Base-by-base conservation (phyloP, 441 rosid genomes). In the Syzygium syzygioides region DNA sequence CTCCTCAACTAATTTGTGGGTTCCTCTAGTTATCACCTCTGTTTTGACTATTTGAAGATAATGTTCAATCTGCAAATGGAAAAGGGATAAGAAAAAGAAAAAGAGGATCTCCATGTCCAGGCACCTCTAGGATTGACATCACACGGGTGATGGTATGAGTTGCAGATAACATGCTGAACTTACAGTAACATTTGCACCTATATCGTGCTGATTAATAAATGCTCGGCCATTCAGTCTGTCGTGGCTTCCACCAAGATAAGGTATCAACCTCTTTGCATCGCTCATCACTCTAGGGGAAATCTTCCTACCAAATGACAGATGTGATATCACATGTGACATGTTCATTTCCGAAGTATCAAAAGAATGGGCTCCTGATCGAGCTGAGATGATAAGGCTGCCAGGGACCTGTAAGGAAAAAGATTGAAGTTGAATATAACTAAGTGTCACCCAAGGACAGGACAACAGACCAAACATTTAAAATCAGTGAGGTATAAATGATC, bases 1-100 rank as follows among this genome's bases (percentile, higher is more conserved):
- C 92, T 95, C 96, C 92, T 98, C 99, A 2, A 96, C 62, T 89
- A 98, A 83, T 90, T 93, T 91, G 64, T 92, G 92, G 37, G 88
- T 88, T 88, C 93, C 91, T 90, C 91, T 91, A 14, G 94, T 91
- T 62, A 92, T 89, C 87, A 98, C 99, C 95, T 98, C 99, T 9
- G 98, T 95, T 93, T 98, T 98, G 86, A 98, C 99, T 86, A 97
- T 60, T 93, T 98, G 99, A 89, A 98, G 98, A 93, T 98, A 98
- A 92, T 98, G 99, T 92, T 98, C 99, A 83, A 96, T 95, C 99
- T 98, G 98, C 92, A 93, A 89, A 83, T 41, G 50, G 87, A 88
- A 90, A 55, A 55, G 41, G 32, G 71, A 60, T 20, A 32, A 85
- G 56, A 55, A 85, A 53, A n/a, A 53, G 26, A 55, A 55, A 52